Evolutionary conservation across 768 basidiomycete genomes (phyloP).

Genomic region (Sporobolomyces roseus): DNA sequence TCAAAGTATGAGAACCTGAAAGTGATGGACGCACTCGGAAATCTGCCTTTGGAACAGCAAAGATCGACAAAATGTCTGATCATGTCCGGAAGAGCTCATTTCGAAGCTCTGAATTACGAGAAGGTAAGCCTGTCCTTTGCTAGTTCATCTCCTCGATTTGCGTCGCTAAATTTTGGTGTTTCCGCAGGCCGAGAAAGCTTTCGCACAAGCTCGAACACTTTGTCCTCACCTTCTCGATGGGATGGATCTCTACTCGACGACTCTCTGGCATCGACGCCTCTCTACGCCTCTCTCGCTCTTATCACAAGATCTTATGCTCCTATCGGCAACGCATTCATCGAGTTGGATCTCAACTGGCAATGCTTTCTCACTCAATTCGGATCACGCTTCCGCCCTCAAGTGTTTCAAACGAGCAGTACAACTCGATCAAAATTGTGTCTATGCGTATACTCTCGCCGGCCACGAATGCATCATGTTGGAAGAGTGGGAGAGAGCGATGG

Average conservation of each 20-base stretch:
- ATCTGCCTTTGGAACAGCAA: slow-evolving; percentile 69
- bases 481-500: slow-evolving; percentile 84
- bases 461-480: slow-evolving; percentile 91
- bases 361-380: slow-evolving; percentile 89
- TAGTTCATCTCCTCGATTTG: background rate
- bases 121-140: slow-evolving; percentile 59
- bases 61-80: slow-evolving; percentile 71
- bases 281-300: slow-evolving; percentile 82
- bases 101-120: slow-evolving; percentile 82
- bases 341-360: slow-evolving; percentile 98
- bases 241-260: slow-evolving; percentile 94
- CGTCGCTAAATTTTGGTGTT: background rate
- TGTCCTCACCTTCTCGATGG: slow-evolving; percentile 87
- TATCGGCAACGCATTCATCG: slow-evolving; percentile 74
- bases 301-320: slow-evolving; percentile 82
- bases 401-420: slow-evolving; percentile 90
- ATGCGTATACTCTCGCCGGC: slow-evolving; percentile 92
- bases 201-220: slow-evolving; percentile 69
- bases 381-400: slow-evolving; percentile 83
- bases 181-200: slow-evolving; percentile 78
- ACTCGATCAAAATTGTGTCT: slow-evolving; percentile 58
- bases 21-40: slow-evolving; percentile 71
- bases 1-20: slow-evolving; percentile 69
- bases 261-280: slow-evolving; percentile 88
- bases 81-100: slow-evolving; percentile 80